Percentiles rank a stretch among this genome's conserved stretches.
Evolutionary conservation across 2,329 filamentous ascomycete species (phyloP).

Genomic region (Neonectria hederae): DNA sequence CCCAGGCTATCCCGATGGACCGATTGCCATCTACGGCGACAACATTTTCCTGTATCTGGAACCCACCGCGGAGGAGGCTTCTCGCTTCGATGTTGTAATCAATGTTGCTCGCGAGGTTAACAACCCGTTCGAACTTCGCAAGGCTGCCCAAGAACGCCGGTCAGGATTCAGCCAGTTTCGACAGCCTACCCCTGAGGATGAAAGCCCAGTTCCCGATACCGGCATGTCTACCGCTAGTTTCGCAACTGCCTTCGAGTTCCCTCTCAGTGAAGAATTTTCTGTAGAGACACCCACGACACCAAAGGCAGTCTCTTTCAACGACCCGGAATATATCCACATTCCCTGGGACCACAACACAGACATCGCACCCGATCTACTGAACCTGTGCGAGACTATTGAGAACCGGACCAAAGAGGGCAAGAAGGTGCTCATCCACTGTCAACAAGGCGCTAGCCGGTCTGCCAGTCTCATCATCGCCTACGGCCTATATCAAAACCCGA

Average conservation of each 20-base stretch:
- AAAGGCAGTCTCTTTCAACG: constrained; percentile 59
- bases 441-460: constrained; percentile 86
- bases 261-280: constrained; percentile 48
- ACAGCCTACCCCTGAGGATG: constrained; percentile 45
- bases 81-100: constrained; percentile 82
- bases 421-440: constrained; percentile 83
- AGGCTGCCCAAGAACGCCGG: constrained; percentile 42
- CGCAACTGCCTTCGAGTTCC: constrained; percentile 69
- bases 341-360: constrained; percentile 91
- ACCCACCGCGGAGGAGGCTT: constrained; percentile 79
- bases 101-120: constrained; percentile 85
- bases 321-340: constrained; percentile 87
- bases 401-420: constrained; percentile 76
- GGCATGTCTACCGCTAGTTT: constrained; percentile 67
- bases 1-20: constrained; percentile 83
- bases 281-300: constrained; percentile 63
- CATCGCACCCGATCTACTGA: constrained; percentile 79
- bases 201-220: constrained; percentile 61
- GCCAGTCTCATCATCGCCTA: constrained; percentile 89
- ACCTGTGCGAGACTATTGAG: constrained; percentile 80
- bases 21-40: constrained; percentile 82
- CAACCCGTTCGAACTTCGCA: constrained; percentile 71
- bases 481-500: constrained; percentile 81
- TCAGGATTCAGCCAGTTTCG: constrained; percentile 42
- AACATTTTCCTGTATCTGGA: constrained; percentile 83